Percentiles rank a stretch among this genome's conserved stretches.
These are phyloP conservation scores for Backusella westeae DNA, from an alignment of 192 early-diverging fungal species.

Conservation along the genomic window DNA sequence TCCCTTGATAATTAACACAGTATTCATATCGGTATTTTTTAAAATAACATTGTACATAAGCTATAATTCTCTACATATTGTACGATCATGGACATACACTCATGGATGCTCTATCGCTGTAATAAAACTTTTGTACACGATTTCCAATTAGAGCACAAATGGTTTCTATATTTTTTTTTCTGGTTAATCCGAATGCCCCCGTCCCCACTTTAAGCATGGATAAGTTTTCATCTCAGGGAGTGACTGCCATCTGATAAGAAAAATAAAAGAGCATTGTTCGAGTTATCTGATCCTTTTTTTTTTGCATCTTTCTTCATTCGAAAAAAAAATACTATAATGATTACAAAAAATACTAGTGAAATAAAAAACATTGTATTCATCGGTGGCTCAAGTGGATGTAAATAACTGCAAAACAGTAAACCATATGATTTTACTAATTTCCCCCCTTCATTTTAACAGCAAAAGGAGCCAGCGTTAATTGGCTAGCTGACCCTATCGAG, in stretches of 20 bases:
- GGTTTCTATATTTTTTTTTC: neutral
- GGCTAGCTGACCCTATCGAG: constrained; percentile 32
- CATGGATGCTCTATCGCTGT: neutral
- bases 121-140: neutral
- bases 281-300: constrained; percentile 2
- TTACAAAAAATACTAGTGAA: neutral
- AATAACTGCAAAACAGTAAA: neutral
- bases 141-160: neutral
- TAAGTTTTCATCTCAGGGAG: neutral
- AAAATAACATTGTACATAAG: too few relatives aligned
- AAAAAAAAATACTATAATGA: neutral
- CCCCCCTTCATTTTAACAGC: constrained; percentile 14
- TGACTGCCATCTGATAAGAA: constrained; percentile 2
- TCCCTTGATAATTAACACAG: too few relatives aligned
- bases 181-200: neutral
- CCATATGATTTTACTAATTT: neutral
- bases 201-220: neutral
- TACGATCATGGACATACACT: neutral
- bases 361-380: constrained; percentile 42
- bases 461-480: constrained; percentile 26
- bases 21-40: too few relatives aligned
- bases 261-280: neutral
- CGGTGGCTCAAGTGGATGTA: constrained; percentile 53
- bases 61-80: too few relatives aligned
- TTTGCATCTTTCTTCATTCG: neutral